Conservation (phyloP, 2,329 filamentous ascomycete species). For the Nothophoma quercina region DNA sequence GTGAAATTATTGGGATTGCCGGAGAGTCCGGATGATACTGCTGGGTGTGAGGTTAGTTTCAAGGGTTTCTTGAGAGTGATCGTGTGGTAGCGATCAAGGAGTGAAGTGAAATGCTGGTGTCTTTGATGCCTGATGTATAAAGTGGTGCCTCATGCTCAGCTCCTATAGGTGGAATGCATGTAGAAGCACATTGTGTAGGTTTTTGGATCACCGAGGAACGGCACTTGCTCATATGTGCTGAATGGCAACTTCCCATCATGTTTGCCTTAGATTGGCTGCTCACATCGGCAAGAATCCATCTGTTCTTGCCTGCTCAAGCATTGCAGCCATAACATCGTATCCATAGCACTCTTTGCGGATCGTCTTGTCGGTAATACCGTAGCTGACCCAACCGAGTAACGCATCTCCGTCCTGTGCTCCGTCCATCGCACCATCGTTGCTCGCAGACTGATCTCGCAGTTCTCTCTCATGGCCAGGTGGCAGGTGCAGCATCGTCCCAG, state of each 20-base stretch:
- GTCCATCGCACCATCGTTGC: constrained; percentile 4
- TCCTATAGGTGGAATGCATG: too few species aligned
- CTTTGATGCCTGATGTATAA: too few species aligned
- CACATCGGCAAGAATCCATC: neutral
- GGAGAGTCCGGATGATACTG: neutral
- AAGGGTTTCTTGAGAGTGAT: neutral
- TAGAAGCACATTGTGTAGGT: too few species aligned
- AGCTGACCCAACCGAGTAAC: constrained; percentile 14
- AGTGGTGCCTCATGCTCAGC: too few species aligned
- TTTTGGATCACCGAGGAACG: too few species aligned
- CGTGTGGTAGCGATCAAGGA: neutral
- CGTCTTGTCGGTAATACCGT: constrained; percentile 21
- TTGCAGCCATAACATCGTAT: constrained; percentile 21
- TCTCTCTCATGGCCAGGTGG: constrained; percentile 14
- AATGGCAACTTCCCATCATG: neutral
- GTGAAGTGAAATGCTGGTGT: too few species aligned
- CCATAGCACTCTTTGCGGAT: constrained; percentile 25
- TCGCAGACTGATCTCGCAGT: constrained; percentile 12
- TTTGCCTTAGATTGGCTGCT: too few species aligned
- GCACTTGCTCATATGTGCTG: too few species aligned
- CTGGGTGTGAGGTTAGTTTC: neutral
- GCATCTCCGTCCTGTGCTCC: constrained; percentile 5
- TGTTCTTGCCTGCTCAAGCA: neutral
- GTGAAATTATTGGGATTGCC: neutral
- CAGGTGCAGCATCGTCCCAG: constrained; percentile 21